A percentile compares a stretch with the other conserved stretches of the same genome.
phyloP scores from a whole-genome alignment of 805 yeast species.

The Saturnispora zaruensis region DNA sequence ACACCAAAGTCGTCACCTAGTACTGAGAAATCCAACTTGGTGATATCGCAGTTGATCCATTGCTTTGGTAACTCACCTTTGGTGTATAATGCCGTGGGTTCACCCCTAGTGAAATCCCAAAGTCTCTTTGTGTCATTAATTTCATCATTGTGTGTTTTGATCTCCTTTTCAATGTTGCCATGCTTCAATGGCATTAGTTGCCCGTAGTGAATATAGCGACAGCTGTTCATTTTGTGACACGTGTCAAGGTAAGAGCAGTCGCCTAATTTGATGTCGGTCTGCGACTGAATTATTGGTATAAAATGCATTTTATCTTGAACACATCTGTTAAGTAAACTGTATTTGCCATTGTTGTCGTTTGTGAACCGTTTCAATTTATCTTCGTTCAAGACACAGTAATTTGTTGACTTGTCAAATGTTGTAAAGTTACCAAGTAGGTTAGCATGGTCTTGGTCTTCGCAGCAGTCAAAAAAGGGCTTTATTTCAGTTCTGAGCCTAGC shows the following conservation, averaged over 20 bases:
- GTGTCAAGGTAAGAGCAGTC: slow-evolving; percentile 94
- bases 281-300: slow-evolving; percentile 44
- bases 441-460: slow-evolving; percentile 35
- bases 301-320: slow-evolving; percentile 38
- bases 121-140: slow-evolving; percentile 17
- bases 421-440: slow-evolving; percentile 18
- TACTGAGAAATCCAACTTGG: slow-evolving; percentile 56
- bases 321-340: slow-evolving; percentile 24
- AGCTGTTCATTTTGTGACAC: slow-evolving; percentile 74
- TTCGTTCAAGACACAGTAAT: slow-evolving; percentile 24
- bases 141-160: slow-evolving; percentile 9
- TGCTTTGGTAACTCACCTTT: slow-evolving; percentile 44
- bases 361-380: slow-evolving; percentile 17
- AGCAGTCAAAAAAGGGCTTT: slow-evolving; percentile 42
- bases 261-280: slow-evolving; percentile 67
- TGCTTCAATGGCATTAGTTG: slow-evolving; percentile 36
- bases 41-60: slow-evolving; percentile 82
- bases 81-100: slow-evolving; percentile 27
- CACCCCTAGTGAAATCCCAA: slow-evolving; percentile 42
- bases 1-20: slow-evolving; percentile 72
- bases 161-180: not conserved
- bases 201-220: slow-evolving; percentile 75
- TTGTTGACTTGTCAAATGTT: slow-evolving; percentile 20
- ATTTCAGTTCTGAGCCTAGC: slow-evolving; percentile 31
- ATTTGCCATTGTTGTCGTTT: slow-evolving; percentile 3